Conservation (phyloP, 345 rosid genomes). For the Ailanthus altissimus region DNA sequence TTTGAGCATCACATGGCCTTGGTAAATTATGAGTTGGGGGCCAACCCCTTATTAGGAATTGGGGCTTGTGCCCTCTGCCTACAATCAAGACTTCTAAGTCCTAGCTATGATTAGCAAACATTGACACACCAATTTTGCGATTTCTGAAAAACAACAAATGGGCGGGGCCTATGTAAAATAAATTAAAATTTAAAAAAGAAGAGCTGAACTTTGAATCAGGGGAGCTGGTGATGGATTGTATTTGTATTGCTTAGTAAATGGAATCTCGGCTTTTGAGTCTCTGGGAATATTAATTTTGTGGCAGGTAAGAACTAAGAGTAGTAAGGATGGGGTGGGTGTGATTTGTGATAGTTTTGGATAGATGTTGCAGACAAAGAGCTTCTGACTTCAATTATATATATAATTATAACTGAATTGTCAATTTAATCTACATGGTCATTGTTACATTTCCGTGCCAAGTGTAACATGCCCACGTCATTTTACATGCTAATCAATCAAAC, state of each 20-base stretch:
- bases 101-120: neutral
- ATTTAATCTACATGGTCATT: no score
- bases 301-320: neutral
- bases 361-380: no score
- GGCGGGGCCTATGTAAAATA: no score
- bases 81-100: neutral
- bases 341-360: no score
- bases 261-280: neutral
- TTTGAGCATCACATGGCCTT: neutral
- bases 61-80: neutral
- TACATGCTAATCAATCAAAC: no score
- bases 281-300: neutral
- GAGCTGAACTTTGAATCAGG: neutral
- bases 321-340: neutral
- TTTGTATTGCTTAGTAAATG: neutral
- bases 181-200: no score
- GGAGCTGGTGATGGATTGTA: neutral
- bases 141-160: neutral
- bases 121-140: neutral
- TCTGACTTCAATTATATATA: no score
- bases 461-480: no score
- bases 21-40: neutral
- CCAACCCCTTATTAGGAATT: neutral
- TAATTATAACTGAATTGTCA: no score
- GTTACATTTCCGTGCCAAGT: no score